Percentiles rank a stretch among this genome's conserved stretches.
Conservation (phyloP, 1,139 yeast species). For the Blastobotrys aristatus region DNA sequence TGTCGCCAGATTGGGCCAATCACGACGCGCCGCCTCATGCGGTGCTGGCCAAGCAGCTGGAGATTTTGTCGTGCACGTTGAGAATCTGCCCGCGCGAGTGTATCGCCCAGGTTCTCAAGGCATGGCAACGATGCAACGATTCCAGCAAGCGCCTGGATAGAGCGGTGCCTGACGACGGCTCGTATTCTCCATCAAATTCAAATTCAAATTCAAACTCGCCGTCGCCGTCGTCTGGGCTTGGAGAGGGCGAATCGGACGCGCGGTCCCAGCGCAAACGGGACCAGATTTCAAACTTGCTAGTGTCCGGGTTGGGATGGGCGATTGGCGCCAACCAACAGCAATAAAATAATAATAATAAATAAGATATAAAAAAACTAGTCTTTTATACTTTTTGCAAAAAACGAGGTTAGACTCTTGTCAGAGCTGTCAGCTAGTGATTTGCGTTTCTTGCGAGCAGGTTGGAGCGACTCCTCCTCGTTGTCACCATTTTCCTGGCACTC, state of each 20-base stretch:
- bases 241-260: not conserved
- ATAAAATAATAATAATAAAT: not conserved
- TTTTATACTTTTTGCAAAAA: too few species aligned
- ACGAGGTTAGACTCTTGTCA: not conserved
- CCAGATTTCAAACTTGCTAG: constrained; percentile 48
- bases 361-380: too few species aligned
- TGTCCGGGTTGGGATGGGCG: constrained; percentile 62
- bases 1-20: constrained; percentile 46
- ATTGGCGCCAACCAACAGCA: constrained; percentile 46
- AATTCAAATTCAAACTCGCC: not conserved
- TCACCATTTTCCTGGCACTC: not conserved
- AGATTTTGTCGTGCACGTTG: constrained; percentile 43
- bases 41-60: constrained; percentile 40
- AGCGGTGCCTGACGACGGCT: too few species aligned
- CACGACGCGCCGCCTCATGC: constrained; percentile 15
- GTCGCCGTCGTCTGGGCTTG: not conserved
- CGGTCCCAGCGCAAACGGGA: constrained; percentile 35
- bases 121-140: constrained; percentile 32
- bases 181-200: not conserved
- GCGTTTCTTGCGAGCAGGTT: not conserved
- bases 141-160: constrained; percentile 2
- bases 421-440: not conserved
- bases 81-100: constrained; percentile 35
- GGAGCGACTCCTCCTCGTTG: not conserved
- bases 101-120: constrained; percentile 29